Percentiles rank a stretch among this genome's conserved stretches.
These are phyloP conservation scores for Discostella pseudostelligera DNA, from an alignment of 108 stramenopile genomes.

Conservation along the genomic window DNA sequence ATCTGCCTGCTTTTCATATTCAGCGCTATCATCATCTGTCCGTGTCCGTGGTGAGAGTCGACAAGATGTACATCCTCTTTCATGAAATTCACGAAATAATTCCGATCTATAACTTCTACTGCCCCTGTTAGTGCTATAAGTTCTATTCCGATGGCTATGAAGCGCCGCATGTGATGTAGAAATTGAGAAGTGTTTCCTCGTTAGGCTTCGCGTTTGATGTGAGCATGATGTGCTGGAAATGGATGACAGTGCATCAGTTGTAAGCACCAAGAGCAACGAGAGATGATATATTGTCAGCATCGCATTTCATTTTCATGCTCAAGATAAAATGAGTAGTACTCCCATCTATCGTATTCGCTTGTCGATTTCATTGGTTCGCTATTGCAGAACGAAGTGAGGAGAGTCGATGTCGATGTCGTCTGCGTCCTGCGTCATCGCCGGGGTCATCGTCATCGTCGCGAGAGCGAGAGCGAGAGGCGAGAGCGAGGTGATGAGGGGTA, in stretches of 20 bases:
- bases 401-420: too few species aligned
- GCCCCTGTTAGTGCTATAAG: background rate
- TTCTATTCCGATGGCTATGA: conserved; percentile 2
- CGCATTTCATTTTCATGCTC: background rate
- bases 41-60: background rate
- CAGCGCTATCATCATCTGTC: background rate
- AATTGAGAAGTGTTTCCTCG: conserved; percentile 2
- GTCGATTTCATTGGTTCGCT: too few species aligned
- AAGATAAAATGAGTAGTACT: too few species aligned
- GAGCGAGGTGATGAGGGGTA: too few species aligned
- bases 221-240: conserved; percentile 2
- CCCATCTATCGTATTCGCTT: background rate
- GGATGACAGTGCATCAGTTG: background rate
- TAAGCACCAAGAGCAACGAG: conserved; percentile 6
- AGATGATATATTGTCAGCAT: conserved; percentile 3
- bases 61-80: background rate
- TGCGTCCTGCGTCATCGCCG: too few species aligned
- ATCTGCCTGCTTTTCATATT: background rate
- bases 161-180: background rate
- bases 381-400: too few species aligned
- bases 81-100: background rate
- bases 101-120: background rate
- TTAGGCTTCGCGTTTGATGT: background rate
- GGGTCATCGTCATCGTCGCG: too few species aligned
- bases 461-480: too few species aligned